phyloP scores from a whole-genome alignment of 2,329 filamentous ascomycete species.

The Hymenoscyphus salicellus region DNA sequence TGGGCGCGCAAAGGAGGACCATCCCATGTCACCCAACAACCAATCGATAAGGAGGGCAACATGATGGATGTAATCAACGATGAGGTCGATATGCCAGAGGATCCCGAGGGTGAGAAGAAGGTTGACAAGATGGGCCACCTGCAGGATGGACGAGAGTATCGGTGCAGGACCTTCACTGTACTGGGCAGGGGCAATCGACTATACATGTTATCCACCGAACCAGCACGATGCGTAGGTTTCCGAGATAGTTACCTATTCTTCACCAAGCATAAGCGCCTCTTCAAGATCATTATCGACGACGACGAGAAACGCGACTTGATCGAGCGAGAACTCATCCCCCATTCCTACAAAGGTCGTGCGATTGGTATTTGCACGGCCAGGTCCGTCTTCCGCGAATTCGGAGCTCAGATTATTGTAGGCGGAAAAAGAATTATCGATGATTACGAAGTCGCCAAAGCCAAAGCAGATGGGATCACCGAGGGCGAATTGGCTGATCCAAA shows the following conservation, averaged over 20 bases:
- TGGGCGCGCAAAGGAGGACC: conserved; percentile 67
- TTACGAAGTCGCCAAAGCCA: conserved; percentile 75
- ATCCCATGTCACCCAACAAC: conserved; percentile 75
- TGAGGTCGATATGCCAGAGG: conserved; percentile 84
- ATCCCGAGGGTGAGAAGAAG: conserved; percentile 85
- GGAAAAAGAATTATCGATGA: conserved; percentile 84
- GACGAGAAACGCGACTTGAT: conserved; percentile 98
- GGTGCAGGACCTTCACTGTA: conserved; percentile 92
- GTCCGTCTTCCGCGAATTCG: conserved; percentile 96
- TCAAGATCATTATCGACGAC: conserved; percentile 97
- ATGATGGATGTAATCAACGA: conserved; percentile 87
- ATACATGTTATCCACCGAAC: conserved; percentile 98
- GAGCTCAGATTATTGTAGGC: conserved; percentile 88
- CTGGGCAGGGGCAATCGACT: conserved; percentile 76
- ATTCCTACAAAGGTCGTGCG: conserved; percentile 96
- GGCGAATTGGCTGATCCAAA: conserved; percentile 90
- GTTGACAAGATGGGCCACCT: conserved; percentile 87
- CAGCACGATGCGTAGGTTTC: conserved; percentile 93
- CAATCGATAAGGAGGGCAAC: conserved; percentile 91
- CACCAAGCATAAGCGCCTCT: conserved; percentile 92
- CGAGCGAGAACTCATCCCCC: conserved; percentile 89
- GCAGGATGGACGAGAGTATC: conserved; percentile 81
- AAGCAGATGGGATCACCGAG: conserved; percentile 75
- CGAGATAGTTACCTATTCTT: conserved; percentile 98
- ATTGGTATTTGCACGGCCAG: conserved; percentile 96